Evolutionary conservation across 768 basidiomycete species (phyloP).

Genomic region (Tephrocybe sp.): DNA sequence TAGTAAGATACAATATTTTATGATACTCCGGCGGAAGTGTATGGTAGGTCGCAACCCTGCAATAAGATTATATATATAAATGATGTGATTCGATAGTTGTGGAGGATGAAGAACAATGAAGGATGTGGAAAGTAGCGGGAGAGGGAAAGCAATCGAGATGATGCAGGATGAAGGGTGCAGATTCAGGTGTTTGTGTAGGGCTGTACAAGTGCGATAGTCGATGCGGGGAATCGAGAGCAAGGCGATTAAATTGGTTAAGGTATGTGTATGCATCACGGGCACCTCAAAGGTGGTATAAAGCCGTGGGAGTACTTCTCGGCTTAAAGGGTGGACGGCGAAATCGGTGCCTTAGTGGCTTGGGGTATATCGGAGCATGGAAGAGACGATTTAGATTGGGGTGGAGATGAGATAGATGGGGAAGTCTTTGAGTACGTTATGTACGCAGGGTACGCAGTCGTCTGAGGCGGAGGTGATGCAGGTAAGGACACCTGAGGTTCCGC

Average conservation of each 20-base stretch:
- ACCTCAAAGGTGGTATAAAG: background rate
- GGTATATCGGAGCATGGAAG: background rate
- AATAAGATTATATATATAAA: background rate
- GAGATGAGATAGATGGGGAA: background rate
- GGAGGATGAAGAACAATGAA: background rate
- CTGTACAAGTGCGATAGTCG: background rate
- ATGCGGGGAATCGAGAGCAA: background rate
- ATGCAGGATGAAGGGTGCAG: background rate
- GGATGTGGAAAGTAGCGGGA: background rate
- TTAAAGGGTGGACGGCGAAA: background rate
- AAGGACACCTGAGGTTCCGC: background rate
- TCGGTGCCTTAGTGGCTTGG: background rate
- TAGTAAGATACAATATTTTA: too few species aligned
- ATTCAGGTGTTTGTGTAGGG: background rate
- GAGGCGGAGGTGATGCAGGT: background rate
- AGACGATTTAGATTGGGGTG: background rate
- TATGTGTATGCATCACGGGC: background rate
- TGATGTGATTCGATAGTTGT: background rate
- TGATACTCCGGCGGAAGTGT: too few species aligned
- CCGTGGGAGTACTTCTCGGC: background rate
- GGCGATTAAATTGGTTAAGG: background rate
- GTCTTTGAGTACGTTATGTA: conserved; percentile 13
- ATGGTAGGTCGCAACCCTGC: background rate
- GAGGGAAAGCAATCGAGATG: background rate
- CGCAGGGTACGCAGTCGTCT: conserved; percentile 4